These are phyloP conservation scores for Collybia sp. DNA, from an alignment of 768 basidiomycete genomes.

Conservation along the genomic window DNA sequence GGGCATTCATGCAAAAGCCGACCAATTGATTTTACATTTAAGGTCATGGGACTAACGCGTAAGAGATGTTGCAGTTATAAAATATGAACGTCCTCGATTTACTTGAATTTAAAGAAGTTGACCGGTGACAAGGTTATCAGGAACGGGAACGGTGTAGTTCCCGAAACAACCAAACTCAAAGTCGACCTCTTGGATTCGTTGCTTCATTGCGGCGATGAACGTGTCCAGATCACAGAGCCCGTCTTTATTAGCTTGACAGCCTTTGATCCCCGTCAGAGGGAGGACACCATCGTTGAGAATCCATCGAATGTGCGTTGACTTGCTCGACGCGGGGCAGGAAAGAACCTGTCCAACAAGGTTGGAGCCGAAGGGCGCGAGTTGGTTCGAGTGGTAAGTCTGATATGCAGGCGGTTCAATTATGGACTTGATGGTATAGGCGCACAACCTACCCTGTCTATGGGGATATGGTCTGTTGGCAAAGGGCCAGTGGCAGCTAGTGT, in stretches of 20 bases:
- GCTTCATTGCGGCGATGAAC: slow-evolving; percentile 56
- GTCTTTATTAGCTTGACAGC: slow-evolving; percentile 49
- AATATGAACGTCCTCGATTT: no score
- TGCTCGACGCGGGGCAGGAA: slow-evolving; percentile 25
- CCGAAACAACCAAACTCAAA: slow-evolving; percentile 59
- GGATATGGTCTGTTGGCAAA: slow-evolving; percentile 57
- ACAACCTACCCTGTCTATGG: slow-evolving; percentile 43
- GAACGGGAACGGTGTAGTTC: slow-evolving; percentile 38
- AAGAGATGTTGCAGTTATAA: no score
- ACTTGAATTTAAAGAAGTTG: slow-evolving; percentile 12
- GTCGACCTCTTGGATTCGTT: slow-evolving; percentile 52
- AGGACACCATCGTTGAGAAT: slow-evolving; percentile 73
- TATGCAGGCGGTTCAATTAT: slow-evolving; percentile 25
- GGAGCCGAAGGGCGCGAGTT: slow-evolving; percentile 28
- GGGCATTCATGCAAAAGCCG: no score
- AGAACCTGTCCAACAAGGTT: slow-evolving; percentile 42
- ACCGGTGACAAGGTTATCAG: slow-evolving; percentile 36
- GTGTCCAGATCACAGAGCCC: slow-evolving; percentile 59
- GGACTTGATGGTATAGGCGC: slow-evolving; percentile 41
- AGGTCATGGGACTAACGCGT: no score
- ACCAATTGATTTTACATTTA: no score
- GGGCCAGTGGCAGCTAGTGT: slow-evolving; percentile 58
- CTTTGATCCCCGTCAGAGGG: slow-evolving; percentile 60
- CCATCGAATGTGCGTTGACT: slow-evolving; percentile 50
- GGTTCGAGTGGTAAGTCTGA: slow-evolving; percentile 25